phyloP scores from a whole-genome alignment of 768 basidiomycete species.

The Mycena metata region DNA sequence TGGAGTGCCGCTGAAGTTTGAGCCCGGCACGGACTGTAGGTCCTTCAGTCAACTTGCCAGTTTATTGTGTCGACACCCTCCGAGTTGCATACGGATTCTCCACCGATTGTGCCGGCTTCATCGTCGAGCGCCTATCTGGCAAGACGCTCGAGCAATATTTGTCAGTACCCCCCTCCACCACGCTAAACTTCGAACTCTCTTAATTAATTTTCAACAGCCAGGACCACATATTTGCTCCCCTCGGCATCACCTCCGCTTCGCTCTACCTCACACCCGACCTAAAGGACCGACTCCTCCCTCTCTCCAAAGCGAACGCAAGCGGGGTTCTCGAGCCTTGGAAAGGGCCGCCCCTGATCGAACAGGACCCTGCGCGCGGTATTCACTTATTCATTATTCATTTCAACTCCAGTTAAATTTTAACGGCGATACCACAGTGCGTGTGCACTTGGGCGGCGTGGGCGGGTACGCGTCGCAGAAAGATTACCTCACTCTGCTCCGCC shows the following conservation, averaged over 20 bases:
- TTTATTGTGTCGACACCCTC: too few relatives aligned
- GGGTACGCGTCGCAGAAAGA: constrained; percentile 35
- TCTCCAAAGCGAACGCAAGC: constrained; percentile 31
- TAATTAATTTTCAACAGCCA: background rate
- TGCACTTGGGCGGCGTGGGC: constrained; percentile 3
- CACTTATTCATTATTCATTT: background rate
- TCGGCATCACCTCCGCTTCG: constrained; percentile 39
- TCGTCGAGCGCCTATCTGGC: constrained; percentile 45
- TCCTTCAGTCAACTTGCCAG: too few relatives aligned
- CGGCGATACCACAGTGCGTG: background rate
- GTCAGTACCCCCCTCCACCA: constrained; percentile 34
- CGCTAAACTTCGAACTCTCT: too few relatives aligned
- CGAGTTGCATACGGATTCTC: constrained; percentile 41
- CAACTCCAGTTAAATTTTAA: background rate
- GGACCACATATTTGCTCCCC: constrained; percentile 40
- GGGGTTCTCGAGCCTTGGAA: constrained; percentile 32
- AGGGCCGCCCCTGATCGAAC: constrained; percentile 26
- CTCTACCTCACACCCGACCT: constrained; percentile 39
- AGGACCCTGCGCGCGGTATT: constrained; percentile 37
- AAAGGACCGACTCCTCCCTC: constrained; percentile 28
- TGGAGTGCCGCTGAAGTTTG: constrained; percentile 45
- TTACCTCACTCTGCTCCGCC: constrained; percentile 38
- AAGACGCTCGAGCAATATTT: constrained; percentile 48
- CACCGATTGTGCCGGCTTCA: constrained; percentile 44
- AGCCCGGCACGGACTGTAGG: constrained; percentile 41